Base-by-base conservation (phyloP, 495 filamentous ascomycete species). In the Chaetomidium leptoderma region DNA sequence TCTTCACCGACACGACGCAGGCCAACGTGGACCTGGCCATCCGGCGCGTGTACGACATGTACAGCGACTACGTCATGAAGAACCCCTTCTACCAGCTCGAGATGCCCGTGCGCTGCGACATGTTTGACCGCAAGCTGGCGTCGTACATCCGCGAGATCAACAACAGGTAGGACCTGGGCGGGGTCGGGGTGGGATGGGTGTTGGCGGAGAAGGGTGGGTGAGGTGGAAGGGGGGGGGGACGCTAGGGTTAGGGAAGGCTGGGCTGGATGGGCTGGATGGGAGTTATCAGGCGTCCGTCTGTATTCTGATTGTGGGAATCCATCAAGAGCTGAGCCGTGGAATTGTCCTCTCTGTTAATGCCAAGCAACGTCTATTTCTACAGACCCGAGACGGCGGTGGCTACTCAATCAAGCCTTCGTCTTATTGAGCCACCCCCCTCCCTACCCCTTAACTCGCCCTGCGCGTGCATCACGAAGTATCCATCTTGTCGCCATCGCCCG, bases 21-120 rank as follows among this genome's bases (percentile, higher is more conserved):
- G 82, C 85, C 53, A 95, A 93, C 70, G 83, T 95, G 26, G 93
- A 97, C 63, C 75, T 80, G 9, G 84, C 92, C 37, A 83, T 93
- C 64, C 78, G 81, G 63, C 87, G 83, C 69, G 83, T 97, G 49
- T 97, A 98, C 73, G 93, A 97, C 72, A 74, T 97, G 49, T 98
- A 97, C 74, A 83, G 89, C 32, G 95, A 98, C 74, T 97, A 88
- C 72, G 93, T 97, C 64, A 96, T 96, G 91, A 97, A 97, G 79
- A 98, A 97, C 73, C 95, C 95, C 10, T 98, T 98, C 67, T 97
- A 97, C 73, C 89, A 92, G 69, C 78, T 92, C 29, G 93, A 98
- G 77, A 98, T 97, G 93, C 93, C 93, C 49, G 83, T 98, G 39
- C 78, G 93, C 58, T 95, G 92, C 74, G 93, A 97, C 72, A 86